phyloP scores from a whole-genome alignment of 2,329 filamentous ascomycete genomes.

The Penicillium sp. region DNA sequence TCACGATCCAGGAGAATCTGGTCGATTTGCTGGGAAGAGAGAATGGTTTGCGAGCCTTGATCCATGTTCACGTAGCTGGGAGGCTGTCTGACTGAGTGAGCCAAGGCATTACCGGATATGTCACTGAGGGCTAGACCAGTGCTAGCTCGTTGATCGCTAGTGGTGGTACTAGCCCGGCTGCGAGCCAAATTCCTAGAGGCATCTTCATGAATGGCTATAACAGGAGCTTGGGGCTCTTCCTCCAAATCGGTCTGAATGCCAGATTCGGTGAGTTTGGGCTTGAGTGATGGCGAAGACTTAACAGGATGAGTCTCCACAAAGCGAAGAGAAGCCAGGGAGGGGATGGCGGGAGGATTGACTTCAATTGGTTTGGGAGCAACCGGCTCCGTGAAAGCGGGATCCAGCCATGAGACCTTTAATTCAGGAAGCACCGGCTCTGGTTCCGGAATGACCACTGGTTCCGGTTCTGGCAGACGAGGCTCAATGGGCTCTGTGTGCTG shows the following conservation, averaged over 20 bases:
- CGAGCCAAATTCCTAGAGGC: conserved; percentile 53
- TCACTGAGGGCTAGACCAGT: conserved; percentile 54
- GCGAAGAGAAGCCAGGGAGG: conserved; percentile 40
- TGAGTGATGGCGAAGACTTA: conserved; percentile 29
- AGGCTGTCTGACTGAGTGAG: conserved; percentile 22
- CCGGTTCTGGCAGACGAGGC: conserved; percentile 17
- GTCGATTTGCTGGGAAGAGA: conserved; percentile 79
- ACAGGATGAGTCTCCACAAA: conserved; percentile 46
- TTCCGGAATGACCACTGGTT: conserved; percentile 7
- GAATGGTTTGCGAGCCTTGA: conserved; percentile 71
- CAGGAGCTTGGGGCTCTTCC: conserved; percentile 18
- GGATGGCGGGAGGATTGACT: conserved; percentile 21
- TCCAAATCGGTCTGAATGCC: conserved; percentile 23
- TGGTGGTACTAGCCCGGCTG: conserved; percentile 30
- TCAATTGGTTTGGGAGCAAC: conserved; percentile 18
- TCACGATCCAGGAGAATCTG: conserved; percentile 59
- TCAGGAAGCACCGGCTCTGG: conserved; percentile 17
- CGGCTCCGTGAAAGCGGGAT: conserved; percentile 31
- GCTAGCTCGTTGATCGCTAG: conserved; percentile 17
- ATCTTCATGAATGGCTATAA: conserved; percentile 57
- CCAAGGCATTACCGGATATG: conserved; percentile 53
- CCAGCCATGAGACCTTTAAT: conserved; percentile 27
- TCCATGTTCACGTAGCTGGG: conserved; percentile 51
- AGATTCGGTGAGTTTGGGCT: conserved; percentile 15
- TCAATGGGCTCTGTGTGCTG: conserved; percentile 6